These are phyloP conservation scores for Trichoderma cornu-damae DNA, from an alignment of 2,329 filamentous ascomycete genomes.

Conservation along the genomic window DNA sequence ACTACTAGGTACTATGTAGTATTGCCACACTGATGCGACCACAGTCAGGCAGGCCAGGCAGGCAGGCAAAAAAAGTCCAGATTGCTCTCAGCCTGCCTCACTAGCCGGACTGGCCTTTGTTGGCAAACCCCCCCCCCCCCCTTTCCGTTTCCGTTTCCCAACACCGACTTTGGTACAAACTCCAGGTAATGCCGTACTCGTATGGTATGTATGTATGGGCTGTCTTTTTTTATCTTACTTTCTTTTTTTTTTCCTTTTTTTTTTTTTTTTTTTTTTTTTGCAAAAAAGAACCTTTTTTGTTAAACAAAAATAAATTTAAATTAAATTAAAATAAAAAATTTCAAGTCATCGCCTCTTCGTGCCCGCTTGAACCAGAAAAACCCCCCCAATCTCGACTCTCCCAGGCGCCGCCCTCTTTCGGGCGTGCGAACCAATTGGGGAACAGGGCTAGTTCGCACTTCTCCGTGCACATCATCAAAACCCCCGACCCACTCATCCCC, in stretches of 20 bases:
- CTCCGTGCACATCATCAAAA: constrained; percentile 3
- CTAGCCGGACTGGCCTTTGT: background rate
- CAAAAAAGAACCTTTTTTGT: no score
- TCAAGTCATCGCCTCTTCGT: background rate
- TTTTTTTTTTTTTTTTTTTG: no score
- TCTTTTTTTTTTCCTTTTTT: no score
- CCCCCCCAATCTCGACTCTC: constrained; percentile 3
- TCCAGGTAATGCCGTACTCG: background rate
- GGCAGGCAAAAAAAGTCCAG: background rate
- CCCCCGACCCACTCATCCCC: constrained; percentile 1
- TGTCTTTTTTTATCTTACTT: background rate
- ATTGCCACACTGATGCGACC: no score
- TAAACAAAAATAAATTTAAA: no score
- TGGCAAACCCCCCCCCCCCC: background rate
- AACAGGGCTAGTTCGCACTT: constrained; percentile 10
- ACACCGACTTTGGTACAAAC: background rate
- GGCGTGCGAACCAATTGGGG: constrained; percentile 4
- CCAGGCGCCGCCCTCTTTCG: constrained; percentile 8
- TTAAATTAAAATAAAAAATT: no score
- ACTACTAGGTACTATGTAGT: no score
- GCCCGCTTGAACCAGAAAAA: no score
- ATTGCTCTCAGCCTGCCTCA: background rate
- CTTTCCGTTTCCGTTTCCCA: constrained; percentile 7
- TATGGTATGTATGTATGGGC: background rate
- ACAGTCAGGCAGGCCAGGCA: no score